Evolutionary conservation across 345 rosid species (phyloP), one percentile per base, ranked within the genome.

Genomic region (Laguncularia racemosa): DNA sequence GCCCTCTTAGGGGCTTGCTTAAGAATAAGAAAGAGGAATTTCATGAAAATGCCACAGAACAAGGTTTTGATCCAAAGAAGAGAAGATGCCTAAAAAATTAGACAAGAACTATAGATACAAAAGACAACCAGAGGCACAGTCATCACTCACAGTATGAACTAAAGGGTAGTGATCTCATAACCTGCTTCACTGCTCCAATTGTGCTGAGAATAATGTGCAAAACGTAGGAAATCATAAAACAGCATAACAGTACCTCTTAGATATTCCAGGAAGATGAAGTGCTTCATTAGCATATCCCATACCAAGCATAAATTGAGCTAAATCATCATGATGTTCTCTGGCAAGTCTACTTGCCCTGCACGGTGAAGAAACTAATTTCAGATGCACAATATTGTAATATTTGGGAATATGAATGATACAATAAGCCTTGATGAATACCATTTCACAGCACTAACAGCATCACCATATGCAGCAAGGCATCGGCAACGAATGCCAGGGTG

Each of bases 251-350:
- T 58, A 92, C 95, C 99, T 90, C 84, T 93, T 93, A 47, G 99
- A 93, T 81, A 93, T 83, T 68, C 99, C 99, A 71, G 99, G 95
- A 52, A 93, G 81, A 80, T 93, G 97, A 75, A 93, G 99, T 58
- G 99, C 99, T 80, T 93, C 99, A 48, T 85, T 93, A 17, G 97
- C 97, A 61, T 93, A 93, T 59, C 99, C 99, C 99, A 93, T 93
- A 57, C 96, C 99, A 69, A 90, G 77, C 96, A 93, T 78, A 71
- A 93, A 93, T 57, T 93, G 95, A 49, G 96, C 99, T 57, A 93
- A 79, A 77, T 93, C 99, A 77, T 93, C 99, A 63, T 93, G 99
- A 70, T 93, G 99, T 60, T 93, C 99, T 73, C 91, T 85, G 45
- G 91, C 99, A 67, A 93, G 99, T 71, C 99, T 81, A 79, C 89